These are phyloP conservation scores for Oxyria digyna DNA, from an alignment of 148 eudicot genomes.

Conservation along the genomic window DNA sequence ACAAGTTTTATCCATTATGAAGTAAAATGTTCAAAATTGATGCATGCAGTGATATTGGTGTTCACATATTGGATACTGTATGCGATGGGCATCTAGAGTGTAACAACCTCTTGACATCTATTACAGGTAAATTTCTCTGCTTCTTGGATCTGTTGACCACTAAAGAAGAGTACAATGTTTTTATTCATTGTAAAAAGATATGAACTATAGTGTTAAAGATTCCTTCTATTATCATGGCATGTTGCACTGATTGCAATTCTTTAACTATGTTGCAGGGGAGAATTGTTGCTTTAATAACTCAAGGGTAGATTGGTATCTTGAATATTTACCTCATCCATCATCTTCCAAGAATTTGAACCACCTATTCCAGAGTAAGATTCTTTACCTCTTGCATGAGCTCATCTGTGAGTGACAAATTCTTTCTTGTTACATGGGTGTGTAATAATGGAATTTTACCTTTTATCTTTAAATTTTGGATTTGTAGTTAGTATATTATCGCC, in stretches of 20 bases:
- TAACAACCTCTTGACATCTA: constrained; percentile 43
- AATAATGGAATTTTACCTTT: too few relatives aligned
- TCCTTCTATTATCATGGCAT: not conserved
- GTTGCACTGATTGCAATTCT: not conserved
- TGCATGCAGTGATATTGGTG: constrained; percentile 46
- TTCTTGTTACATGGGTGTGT: not conserved
- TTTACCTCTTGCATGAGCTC: not conserved
- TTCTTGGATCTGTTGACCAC: not conserved
- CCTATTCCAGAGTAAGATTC: constrained; percentile 83
- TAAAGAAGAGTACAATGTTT: not conserved
- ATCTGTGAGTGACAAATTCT: not conserved
- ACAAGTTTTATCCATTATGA: not conserved
- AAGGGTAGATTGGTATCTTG: constrained; percentile 64
- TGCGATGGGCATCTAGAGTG: constrained; percentile 79
- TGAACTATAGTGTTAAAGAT: not conserved
- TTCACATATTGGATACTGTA: constrained; percentile 47
- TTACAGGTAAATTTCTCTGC: constrained; percentile 49
- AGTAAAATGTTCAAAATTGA: constrained; percentile 5
- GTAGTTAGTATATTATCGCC: not conserved
- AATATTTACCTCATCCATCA: constrained; percentile 87
- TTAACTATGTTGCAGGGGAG: constrained; percentile 40
- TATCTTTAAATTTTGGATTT: too few relatives aligned
- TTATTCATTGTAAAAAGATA: not conserved
- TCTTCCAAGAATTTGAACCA: constrained; percentile 86
- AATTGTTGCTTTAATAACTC: constrained; percentile 90